Evolutionary conservation across 2,329 filamentous ascomycete genomes (phyloP).

Genomic region (Curvularia lunata): DNA sequence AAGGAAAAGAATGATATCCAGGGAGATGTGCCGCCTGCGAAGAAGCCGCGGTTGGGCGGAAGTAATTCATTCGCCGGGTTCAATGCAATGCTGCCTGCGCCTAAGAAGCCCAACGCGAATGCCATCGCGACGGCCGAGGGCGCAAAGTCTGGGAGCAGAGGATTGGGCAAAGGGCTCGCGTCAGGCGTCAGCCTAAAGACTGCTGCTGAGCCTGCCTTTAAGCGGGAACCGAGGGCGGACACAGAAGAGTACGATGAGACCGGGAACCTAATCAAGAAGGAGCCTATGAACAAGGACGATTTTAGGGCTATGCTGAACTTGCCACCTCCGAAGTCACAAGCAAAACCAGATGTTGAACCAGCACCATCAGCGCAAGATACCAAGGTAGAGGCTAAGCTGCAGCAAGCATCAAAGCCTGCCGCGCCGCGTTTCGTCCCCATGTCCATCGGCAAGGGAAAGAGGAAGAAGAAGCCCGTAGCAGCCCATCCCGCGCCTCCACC

Average conservation of each 20-base stretch:
- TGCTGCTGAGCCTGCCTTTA: constrained; percentile 81
- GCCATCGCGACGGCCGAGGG: constrained; percentile 31
- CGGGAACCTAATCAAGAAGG: constrained; percentile 39
- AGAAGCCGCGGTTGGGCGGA: constrained; percentile 69
- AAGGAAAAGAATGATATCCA: constrained; percentile 52
- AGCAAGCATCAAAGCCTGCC: constrained; percentile 69
- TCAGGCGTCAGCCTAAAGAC: constrained; percentile 79
- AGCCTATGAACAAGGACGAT: constrained; percentile 40
- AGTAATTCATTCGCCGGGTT: constrained; percentile 77
- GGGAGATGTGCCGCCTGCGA: constrained; percentile 63
- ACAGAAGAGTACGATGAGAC: constrained; percentile 46
- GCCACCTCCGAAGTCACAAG: constrained; percentile 35
- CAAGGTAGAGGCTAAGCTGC: constrained; percentile 56
- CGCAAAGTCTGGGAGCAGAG: constrained; percentile 41
- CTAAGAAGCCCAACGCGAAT: constrained; percentile 63
- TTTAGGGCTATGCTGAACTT: constrained; percentile 47
- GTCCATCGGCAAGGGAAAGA: constrained; percentile 77
- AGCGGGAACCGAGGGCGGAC: constrained; percentile 60
- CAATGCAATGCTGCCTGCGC: constrained; percentile 84
- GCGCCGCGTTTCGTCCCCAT: constrained; percentile 87
- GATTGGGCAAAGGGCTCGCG: constrained; percentile 50
- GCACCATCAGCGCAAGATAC: neutral
- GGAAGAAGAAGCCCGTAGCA: constrained; percentile 51
- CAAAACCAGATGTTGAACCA: constrained; percentile 38
- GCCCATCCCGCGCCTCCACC: constrained; percentile 16